phyloP scores from a whole-genome alignment of 2,329 filamentous ascomycete species.

The Ilyonectria robusta region DNA sequence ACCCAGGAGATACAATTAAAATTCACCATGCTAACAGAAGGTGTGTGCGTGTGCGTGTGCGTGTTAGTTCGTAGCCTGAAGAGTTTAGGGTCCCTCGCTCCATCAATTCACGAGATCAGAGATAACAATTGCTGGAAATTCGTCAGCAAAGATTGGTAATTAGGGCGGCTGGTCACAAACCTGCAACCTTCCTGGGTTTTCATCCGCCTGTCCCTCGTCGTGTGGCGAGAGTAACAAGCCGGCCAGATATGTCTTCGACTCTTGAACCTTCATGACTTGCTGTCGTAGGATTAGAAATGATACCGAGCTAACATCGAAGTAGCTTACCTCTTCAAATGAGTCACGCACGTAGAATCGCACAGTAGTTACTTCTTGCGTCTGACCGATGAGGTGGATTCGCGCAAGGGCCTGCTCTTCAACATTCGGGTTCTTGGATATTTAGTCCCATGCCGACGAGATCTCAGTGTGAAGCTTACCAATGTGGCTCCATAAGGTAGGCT shows the following conservation, averaged over 20 bases:
- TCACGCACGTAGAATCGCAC: conserved; percentile 55
- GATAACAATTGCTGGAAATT: no score
- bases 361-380: conserved; percentile 54
- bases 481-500: conserved; percentile 65
- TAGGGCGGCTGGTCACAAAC: no score
- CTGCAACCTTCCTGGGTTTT: no score
- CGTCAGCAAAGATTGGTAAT: no score
- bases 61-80: no score
- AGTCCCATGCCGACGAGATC: neutral
- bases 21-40: no score
- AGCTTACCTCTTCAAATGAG: conserved; percentile 55
- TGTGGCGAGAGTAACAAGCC: neutral
- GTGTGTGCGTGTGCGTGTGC: no score
- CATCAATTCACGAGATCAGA: no score
- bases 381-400: conserved; percentile 54
- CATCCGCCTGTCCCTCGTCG: no score
- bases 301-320: no score
- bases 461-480: conserved; percentile 50
- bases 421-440: conserved; percentile 54
- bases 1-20: no score
- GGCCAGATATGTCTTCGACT: neutral
- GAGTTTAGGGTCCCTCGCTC: no score
- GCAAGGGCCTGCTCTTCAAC: conserved; percentile 60
- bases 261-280: neutral
- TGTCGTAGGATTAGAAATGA: neutral